A percentile compares a stretch with the other conserved stretches of the same genome.
These are phyloP conservation scores for Botrytis squamosa DNA, from an alignment of 2,329 filamentous ascomycete genomes.

Conservation along the genomic window DNA sequence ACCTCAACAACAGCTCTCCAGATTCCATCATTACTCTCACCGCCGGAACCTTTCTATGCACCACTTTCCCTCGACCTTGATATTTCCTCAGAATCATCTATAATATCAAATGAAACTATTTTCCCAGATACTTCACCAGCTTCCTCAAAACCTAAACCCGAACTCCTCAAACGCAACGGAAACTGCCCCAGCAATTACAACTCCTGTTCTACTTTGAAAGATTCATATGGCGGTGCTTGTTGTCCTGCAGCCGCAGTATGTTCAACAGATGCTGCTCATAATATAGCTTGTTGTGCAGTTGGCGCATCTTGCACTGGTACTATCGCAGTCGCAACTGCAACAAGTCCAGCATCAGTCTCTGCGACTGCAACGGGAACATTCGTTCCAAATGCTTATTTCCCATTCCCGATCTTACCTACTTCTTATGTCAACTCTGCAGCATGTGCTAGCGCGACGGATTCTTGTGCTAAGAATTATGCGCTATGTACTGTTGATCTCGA, in stretches of 20 bases:
- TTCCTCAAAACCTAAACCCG: constrained; percentile 17
- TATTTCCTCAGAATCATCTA: constrained; percentile 13
- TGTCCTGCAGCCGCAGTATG: constrained; percentile 36
- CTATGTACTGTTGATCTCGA: constrained; percentile 53
- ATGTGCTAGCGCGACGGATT: constrained; percentile 51
- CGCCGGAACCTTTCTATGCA: constrained; percentile 32
- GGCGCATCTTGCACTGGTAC: constrained; percentile 39
- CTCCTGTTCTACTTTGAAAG: constrained; percentile 36
- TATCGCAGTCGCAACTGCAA: constrained; percentile 26
- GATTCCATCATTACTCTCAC: constrained; percentile 33
- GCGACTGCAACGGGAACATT: constrained; percentile 45
- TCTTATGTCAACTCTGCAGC: constrained; percentile 51
- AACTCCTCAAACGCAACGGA: constrained; percentile 36
- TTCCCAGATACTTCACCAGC: constrained; percentile 21
- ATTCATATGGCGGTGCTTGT: constrained; percentile 36
- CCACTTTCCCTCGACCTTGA: constrained; percentile 24
- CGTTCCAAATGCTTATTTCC: constrained; percentile 58
- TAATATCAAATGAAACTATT: constrained; percentile 30
- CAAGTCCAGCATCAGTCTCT: constrained; percentile 22
- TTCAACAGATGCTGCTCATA: constrained; percentile 34
- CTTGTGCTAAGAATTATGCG: constrained; percentile 55
- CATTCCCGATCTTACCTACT: constrained; percentile 57
- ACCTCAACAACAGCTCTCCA: constrained; percentile 28
- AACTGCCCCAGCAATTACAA: constrained; percentile 38
- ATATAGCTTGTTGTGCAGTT: constrained; percentile 40